Base-by-base conservation (phyloP, 768 basidiomycete genomes). In the Favolaschia claudopus region DNA sequence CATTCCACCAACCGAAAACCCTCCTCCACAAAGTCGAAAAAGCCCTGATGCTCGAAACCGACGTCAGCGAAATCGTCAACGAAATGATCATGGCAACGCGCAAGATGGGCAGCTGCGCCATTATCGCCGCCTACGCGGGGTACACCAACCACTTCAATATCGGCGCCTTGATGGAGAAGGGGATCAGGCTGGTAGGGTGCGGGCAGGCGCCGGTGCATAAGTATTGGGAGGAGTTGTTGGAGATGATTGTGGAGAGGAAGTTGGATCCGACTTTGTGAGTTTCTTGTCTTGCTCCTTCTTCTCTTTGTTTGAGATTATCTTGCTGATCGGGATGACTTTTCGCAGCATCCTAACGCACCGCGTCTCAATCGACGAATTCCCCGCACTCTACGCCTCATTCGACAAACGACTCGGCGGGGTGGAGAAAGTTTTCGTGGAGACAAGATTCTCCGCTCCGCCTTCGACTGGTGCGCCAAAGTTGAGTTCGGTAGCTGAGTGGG, bases 151-250 rank as follows among this genome's bases (percentile, higher is more conserved):
- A 81, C 22, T 80, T 89, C 69, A 89, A 88, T 67, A 75, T 92
- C 48, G 89, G 90, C 8, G 86, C 89, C 0, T 66, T 92, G 28
- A 92, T 92, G 89, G 89, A 92, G 77, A 88, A 88, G 71, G 89
- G 89, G 9, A 74, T 89, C 17, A 76, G 87, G 60, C 77, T 91
- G 47, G 88, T 89, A 64, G 89, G 89, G 7, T 88, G 89, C 62
- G 89, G 89, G 1, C 89, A 92, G 75, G 88, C 89, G 0, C 90
- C 89, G 4, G 87, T 90, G 1, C 89, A 89, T 67, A 79, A 80
- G 44, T 91, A 89, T 74, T 91, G 89, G 89, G 75, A 88, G 54
- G 85, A 89, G 63, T 82, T 92, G 44, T 70, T 92, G 43, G 82
- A 85, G 46, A 87, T 85, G 67, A 85, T 91, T 68, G 73, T 82